Percentiles rank a stretch among this genome's conserved stretches.
Evolutionary conservation across 345 rosid genomes (phyloP).

Genomic region (Viola odorata): DNA sequence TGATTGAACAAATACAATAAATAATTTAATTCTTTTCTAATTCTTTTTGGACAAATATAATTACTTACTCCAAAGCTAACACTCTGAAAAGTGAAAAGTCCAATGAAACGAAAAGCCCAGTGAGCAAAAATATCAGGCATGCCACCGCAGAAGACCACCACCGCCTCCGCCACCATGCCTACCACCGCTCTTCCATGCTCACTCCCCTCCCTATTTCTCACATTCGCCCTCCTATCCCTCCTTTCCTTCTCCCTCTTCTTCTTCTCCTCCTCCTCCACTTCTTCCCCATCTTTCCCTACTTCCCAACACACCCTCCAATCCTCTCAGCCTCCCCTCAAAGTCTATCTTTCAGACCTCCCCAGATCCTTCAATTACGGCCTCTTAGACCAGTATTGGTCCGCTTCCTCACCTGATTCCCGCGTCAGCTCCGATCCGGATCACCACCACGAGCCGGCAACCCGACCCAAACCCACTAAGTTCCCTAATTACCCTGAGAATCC

Average conservation of each 20-base stretch:
- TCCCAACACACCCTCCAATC: not conserved
- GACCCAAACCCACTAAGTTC: slow-evolving; percentile 23
- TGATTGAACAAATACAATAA: no score
- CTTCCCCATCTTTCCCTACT: slow-evolving; percentile 9
- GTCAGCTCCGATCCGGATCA: slow-evolving; percentile 72
- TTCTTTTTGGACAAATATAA: no score
- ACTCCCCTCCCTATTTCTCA: slow-evolving; percentile 4
- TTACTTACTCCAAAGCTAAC: no score
- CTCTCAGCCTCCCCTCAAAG: slow-evolving; percentile 43
- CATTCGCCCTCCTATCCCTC: not conserved
- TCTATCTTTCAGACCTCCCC: slow-evolving; percentile 74
- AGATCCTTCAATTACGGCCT: slow-evolving; percentile 82
- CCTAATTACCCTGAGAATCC: slow-evolving; percentile 79
- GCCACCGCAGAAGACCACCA: not conserved
- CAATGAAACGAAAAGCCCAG: not conserved
- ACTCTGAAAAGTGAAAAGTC: not conserved
- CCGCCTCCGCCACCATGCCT: not conserved
- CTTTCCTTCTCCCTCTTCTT: slow-evolving; percentile 1
- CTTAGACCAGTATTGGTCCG: slow-evolving; percentile 64
- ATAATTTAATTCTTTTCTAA: no score
- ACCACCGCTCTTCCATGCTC: not conserved
- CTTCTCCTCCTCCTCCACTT: not conserved
- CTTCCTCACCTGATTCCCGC: slow-evolving; percentile 55
- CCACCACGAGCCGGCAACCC: slow-evolving; percentile 19
- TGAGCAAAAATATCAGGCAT: not conserved